Evolutionary conservation across 2,329 filamentous ascomycete species (phyloP), one percentile per base, ranked within the genome.

Genomic region (Ilyonectria robusta): DNA sequence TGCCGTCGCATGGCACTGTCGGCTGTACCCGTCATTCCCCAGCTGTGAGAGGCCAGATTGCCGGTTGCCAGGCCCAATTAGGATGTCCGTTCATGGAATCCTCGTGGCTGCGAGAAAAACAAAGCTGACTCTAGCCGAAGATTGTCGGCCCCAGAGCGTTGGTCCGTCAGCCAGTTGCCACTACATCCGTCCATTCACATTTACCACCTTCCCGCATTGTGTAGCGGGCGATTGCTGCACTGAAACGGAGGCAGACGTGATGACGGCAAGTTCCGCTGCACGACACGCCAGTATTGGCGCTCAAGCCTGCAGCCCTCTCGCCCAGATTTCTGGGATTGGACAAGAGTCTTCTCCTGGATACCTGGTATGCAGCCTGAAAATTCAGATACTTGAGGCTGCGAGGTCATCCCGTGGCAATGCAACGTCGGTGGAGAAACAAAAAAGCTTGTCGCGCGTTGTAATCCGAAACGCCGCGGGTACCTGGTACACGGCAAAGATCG

Each of bases 331-430:
- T 47, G 51, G 71, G 67, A 73, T 71, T 71, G 68, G 70, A 62
- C 64, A 62, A 46, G 60, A 65, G 46, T 17, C 26, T 23, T 19
- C 29, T 66, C 65, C 71, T 72, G 70, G 65, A 65, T n/a, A n/a
- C 40, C 6, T 42, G n/a, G 9, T 31, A 73, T 70, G 68, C 70
- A 51, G 60, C 68, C 68, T 67, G 72, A 67, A 74, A 73, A 67
- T 62, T 59, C 55, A 61, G 50, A 62, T 57, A 58, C 44, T 23
- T 44, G 33, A 56, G 37, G 51, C 56, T 53, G 17, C 42, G 42
- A 48, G 58, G 62, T 50, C 55, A 42, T 47, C 59, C 50, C 55
- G 72, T 74, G 72, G 72, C 72, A 59, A 74, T 70, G 70, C 68
- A 68, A 73, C 72, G 58, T 62, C 42, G 58, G 51, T 66, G 59